phyloP scores from a whole-genome alignment of 768 basidiomycete species.

The Xerocomellus dryophilus region DNA sequence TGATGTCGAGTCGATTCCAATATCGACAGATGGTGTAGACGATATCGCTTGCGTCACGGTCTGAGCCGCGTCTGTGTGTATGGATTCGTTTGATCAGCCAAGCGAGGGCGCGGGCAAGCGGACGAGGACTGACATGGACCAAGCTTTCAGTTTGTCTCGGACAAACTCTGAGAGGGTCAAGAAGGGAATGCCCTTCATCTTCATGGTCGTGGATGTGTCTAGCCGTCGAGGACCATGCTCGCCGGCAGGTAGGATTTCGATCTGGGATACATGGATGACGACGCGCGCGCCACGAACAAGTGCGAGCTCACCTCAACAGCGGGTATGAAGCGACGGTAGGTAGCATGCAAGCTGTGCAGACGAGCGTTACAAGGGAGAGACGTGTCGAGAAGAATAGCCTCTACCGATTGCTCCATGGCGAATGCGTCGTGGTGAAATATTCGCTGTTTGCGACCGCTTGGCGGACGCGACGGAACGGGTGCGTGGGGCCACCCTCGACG shows the following conservation, averaged over 20 bases:
- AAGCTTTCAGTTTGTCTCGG: slow-evolving; percentile 78
- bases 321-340: slow-evolving; percentile 74
- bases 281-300: not conserved
- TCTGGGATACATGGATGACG: slow-evolving; percentile 40
- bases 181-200: slow-evolving; percentile 70
- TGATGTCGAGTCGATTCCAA: slow-evolving; percentile 82
- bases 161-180: slow-evolving; percentile 83
- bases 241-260: slow-evolving; percentile 80
- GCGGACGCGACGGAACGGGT: slow-evolving; percentile 78
- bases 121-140: slow-evolving; percentile 61
- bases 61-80: slow-evolving; percentile 55
- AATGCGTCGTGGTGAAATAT: slow-evolving; percentile 63
- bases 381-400: not conserved
- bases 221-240: slow-evolving; percentile 77
- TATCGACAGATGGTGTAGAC: slow-evolving; percentile 65
- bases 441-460: slow-evolving; percentile 66
- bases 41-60: slow-evolving; percentile 78
- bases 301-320: slow-evolving; percentile 58
- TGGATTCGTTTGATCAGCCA: slow-evolving; percentile 12
- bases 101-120: slow-evolving; percentile 6
- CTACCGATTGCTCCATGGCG: slow-evolving; percentile 86
- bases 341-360: slow-evolving; percentile 60
- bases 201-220: slow-evolving; percentile 64
- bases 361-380: slow-evolving; percentile 8
- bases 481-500: slow-evolving; percentile 68